Conservation (phyloP, 352 stramenopile species). For the Phytophthora foliorum region DNA sequence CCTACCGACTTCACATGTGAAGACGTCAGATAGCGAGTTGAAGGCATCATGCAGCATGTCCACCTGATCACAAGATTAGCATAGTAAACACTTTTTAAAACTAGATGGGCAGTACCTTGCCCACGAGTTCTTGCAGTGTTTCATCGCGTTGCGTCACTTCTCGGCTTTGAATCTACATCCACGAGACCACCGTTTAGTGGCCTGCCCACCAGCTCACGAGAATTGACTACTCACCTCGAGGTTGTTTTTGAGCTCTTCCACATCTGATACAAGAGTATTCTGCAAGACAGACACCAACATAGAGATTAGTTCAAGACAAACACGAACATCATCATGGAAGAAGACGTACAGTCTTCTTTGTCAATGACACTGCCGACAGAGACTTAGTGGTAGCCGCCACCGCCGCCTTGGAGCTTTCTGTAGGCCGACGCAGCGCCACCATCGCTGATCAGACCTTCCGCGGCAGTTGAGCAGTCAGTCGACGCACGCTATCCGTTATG, state of each 20-base stretch:
- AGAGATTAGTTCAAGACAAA: neutral
- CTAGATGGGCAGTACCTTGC: slow-evolving; percentile 31
- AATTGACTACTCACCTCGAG: slow-evolving; percentile 43
- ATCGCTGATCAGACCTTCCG: slow-evolving; percentile 20
- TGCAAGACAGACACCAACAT: slow-evolving; percentile 16
- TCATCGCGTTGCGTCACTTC: slow-evolving; percentile 63
- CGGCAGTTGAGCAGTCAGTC: too few species aligned
- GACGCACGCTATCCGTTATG: slow-evolving; percentile 18
- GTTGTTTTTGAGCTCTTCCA: slow-evolving; percentile 68
- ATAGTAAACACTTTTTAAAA: neutral
- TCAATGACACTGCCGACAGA: slow-evolving; percentile 62
- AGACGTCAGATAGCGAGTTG: slow-evolving; percentile 64
- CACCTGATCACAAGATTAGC: slow-evolving; percentile 38
- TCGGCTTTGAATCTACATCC: slow-evolving; percentile 48
- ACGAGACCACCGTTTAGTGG: slow-evolving; percentile 7
- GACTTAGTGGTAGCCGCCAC: slow-evolving; percentile 61
- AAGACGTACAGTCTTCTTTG: slow-evolving; percentile 61
- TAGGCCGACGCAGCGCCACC: slow-evolving; percentile 43
- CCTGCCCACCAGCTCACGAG: neutral
- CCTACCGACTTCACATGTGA: slow-evolving; percentile 60
- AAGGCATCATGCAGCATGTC: slow-evolving; percentile 62
- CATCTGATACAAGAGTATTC: slow-evolving; percentile 59
- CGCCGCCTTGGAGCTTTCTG: slow-evolving; percentile 57
- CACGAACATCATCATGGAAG: neutral
- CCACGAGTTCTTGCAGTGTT: slow-evolving; percentile 51